Percentiles rank a stretch among this genome's conserved stretches.
Evolutionary conservation across 441 rosid genomes (phyloP).

Genomic region (Melastoma candidum): DNA sequence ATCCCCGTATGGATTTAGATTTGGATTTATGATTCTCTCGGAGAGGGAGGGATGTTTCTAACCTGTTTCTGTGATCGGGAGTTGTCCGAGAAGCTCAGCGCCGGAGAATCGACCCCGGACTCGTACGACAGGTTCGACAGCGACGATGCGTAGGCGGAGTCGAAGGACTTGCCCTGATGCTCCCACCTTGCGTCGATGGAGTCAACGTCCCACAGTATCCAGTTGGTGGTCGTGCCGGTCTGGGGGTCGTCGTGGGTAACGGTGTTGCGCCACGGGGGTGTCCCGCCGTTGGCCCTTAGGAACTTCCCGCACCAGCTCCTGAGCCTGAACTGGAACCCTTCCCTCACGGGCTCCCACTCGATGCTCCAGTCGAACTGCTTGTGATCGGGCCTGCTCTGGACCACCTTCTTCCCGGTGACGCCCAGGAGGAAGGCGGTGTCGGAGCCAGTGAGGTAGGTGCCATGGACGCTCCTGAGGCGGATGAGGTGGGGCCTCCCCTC

Average conservation of each 20-base stretch:
- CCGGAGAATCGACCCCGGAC: too few species aligned
- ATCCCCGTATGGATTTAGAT: too few species aligned
- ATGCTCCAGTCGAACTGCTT: slow-evolving; percentile 23
- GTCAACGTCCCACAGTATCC: slow-evolving; percentile 60
- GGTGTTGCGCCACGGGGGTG: slow-evolving; percentile 65
- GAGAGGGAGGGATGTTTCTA: too few species aligned
- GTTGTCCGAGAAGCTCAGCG: too few species aligned
- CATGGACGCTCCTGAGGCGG: slow-evolving; percentile 35
- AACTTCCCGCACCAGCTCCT: slow-evolving; percentile 52
- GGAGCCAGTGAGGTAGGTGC: slow-evolving; percentile 44
- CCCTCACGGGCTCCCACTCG: slow-evolving; percentile 49
- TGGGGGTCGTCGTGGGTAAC: slow-evolving; percentile 63
- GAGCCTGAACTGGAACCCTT: slow-evolving; percentile 45
- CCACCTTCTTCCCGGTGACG: slow-evolving; percentile 54
- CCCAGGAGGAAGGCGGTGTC: slow-evolving; percentile 44
- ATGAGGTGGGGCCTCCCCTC: slow-evolving; percentile 25
- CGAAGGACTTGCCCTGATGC: slow-evolving; percentile 17
- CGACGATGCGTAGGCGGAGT: slow-evolving; percentile 22
- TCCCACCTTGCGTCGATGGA: slow-evolving; percentile 22
- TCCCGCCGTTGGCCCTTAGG: slow-evolving; percentile 58
- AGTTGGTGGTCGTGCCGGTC: slow-evolving; percentile 32
- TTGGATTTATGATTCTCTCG: too few species aligned
- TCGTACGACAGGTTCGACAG: slow-evolving; percentile 49
- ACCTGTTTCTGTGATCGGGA: too few species aligned
- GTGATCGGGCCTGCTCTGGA: slow-evolving; percentile 28